phyloP scores from a whole-genome alignment of 2,329 filamentous ascomycete genomes.

The Aspergillus bombycis region DNA sequence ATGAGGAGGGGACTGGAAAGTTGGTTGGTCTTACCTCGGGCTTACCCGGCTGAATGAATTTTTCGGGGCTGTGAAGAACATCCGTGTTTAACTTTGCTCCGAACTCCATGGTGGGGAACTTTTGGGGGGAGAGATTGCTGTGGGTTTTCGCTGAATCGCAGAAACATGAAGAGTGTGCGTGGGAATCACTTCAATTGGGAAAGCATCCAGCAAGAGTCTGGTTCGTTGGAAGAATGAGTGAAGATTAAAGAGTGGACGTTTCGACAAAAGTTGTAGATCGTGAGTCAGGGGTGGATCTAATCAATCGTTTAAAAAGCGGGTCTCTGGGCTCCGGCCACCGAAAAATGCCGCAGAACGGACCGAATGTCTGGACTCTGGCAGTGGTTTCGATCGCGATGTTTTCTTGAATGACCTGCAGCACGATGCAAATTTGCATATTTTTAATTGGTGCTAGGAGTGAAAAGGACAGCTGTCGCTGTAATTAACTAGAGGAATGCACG shows the following conservation, averaged over 20 bases:
- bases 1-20: neutral
- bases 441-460: no score
- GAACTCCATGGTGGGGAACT: neutral
- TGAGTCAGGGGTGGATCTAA: neutral
- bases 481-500: neutral
- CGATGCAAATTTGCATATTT: no score
- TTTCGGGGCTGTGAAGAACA: neutral
- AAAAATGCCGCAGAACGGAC: neutral
- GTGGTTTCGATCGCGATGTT: neutral
- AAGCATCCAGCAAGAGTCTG: neutral
- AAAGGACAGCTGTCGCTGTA: no score
- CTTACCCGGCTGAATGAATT: neutral
- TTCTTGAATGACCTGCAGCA: neutral
- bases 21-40: neutral
- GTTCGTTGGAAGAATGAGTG: neutral
- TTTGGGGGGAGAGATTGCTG: neutral
- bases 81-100: neutral
- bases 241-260: neutral
- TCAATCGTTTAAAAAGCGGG: neutral
- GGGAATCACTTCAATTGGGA: neutral
- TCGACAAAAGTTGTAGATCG: neutral
- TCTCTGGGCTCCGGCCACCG: neutral
- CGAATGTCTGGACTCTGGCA: no score
- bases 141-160: neutral
- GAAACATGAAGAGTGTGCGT: neutral